phyloP scores from a whole-genome alignment of 805 yeast genomes.

The Blastobotrys robertii region DNA sequence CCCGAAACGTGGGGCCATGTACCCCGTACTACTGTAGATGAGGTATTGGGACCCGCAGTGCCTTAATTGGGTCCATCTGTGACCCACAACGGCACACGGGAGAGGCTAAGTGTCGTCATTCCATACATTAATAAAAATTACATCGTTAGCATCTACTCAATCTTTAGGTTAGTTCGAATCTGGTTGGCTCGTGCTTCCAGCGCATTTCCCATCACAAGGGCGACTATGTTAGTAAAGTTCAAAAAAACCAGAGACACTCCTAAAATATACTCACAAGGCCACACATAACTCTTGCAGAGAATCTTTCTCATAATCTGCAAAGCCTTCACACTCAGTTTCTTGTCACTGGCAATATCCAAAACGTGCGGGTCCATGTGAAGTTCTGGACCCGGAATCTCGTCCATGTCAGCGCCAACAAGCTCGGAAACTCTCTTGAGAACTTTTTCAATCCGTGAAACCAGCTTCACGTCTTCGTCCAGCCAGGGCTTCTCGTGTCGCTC shows the following conservation, averaged over 20 bases:
- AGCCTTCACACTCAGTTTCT: conserved; percentile 13
- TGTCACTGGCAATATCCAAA: conserved; percentile 4
- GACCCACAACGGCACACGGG: too few relatives aligned
- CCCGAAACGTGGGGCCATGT: too few relatives aligned
- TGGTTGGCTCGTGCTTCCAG: conserved; percentile 13
- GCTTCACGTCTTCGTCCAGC: conserved; percentile 15
- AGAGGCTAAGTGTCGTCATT: too few relatives aligned
- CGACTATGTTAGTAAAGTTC: background rate
- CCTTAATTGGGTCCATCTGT: too few relatives aligned
- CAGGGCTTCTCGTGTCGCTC: conserved; percentile 12
- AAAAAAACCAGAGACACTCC: too few relatives aligned
- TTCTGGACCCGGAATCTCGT: conserved; percentile 3
- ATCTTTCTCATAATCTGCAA: conserved; percentile 15
- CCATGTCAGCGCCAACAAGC: conserved; percentile 16
- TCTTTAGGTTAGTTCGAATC: conserved; percentile 2
- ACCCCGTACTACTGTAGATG: too few relatives aligned
- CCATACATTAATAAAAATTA: background rate
- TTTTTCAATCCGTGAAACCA: conserved; percentile 15
- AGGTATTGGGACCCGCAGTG: too few relatives aligned
- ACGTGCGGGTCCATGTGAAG: conserved; percentile 1
- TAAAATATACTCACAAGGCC: conserved; percentile 13
- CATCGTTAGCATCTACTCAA: background rate
- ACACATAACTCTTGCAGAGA: conserved; percentile 15
- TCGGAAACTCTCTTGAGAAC: conserved; percentile 18
- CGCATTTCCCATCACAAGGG: conserved; percentile 19